Conservation (phyloP, 768 basidiomycete species). For the Saitozyma podzolica region DNA sequence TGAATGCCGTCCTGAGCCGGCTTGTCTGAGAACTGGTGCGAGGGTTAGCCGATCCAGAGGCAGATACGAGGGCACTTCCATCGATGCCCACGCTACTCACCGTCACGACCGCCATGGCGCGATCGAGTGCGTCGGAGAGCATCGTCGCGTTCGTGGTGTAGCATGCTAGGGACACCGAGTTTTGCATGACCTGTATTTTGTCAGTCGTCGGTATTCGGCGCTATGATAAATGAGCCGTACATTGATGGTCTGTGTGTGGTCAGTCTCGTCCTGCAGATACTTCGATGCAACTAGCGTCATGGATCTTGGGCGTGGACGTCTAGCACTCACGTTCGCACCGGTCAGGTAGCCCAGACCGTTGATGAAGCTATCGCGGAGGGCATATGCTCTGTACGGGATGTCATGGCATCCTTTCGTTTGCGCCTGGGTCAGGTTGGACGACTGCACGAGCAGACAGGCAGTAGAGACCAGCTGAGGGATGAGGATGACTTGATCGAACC, state of each 20-base stretch:
- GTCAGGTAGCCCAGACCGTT: conserved; percentile 60
- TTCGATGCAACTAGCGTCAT: background rate
- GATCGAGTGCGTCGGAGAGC: conserved; percentile 55
- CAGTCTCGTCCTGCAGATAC: background rate
- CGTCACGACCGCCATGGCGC: conserved; percentile 22
- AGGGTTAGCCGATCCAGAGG: background rate
- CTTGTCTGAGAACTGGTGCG: conserved; percentile 16
- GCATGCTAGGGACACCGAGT: conserved; percentile 61
- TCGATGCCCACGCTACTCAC: conserved; percentile 5
- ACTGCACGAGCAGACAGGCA: conserved; percentile 61
- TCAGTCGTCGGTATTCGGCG: too few species aligned
- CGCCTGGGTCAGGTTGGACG: conserved; percentile 54
- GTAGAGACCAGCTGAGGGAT: conserved; percentile 64
- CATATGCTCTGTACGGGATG: conserved; percentile 61
- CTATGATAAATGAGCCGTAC: conserved; percentile 9
- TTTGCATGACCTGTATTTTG: conserved; percentile 56
- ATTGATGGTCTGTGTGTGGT: conserved; percentile 54
- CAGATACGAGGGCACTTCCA: background rate
- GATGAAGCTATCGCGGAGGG: conserved; percentile 56
- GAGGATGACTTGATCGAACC: conserved; percentile 59
- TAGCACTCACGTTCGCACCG: conserved; percentile 61
- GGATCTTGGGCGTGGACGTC: background rate
- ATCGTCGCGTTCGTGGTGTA: conserved; percentile 37
- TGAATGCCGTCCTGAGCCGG: conserved; percentile 63
- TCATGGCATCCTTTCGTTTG: conserved; percentile 58